Evolutionary conservation across 1,284 basidiomycete genomes (phyloP), one percentile per base, ranked within the genome.

Genomic region (Heliocybe sulcata): DNA sequence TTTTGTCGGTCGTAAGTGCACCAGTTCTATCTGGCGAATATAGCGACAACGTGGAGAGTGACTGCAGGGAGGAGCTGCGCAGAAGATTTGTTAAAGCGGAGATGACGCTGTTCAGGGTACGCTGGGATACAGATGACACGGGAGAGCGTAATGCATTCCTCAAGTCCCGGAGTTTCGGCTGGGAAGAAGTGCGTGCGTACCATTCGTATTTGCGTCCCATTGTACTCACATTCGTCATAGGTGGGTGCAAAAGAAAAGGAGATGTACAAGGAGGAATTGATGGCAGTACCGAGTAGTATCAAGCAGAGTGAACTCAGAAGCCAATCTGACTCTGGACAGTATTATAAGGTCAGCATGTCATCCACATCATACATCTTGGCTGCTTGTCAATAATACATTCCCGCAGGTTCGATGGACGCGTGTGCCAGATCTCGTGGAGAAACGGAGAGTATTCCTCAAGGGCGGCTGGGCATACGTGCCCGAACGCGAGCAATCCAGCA

Each of bases 401-500:
- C 9, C 10, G 4, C 54, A 82, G 80, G 81, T 83, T 20, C 76
- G 70, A 65, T 99, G 97, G 97, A 94, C 88, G 3, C 84, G 87
- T 54, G 96, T 99, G 1, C 92, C 93, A 1, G 94, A 98, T 67
- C 80, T 99, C 2, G 87, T 99, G 6, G 90, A 90, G 60, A 85
- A 81, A 65, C 77, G 97, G n/a, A 80, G 77, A 54, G 92, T 98
- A 1, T 85, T 90, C 58, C 74, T 99, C 47, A 79, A 79, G 57
- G 79, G 73, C 10, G 97, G 97, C 1, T 87, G 87, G 77, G 97
- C 97, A 16, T 99, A 92, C 65, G 94, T 99, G 8, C 91, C 93
- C 8, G 78, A 76, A 52, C 77, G 76, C 55, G 87, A 95, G 63
- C 87, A 94, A 68, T 87, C 91, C 14, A 94, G 90, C 63, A 85